Percentiles rank a stretch among this genome's conserved stretches.
phyloP scores from a whole-genome alignment of 2,329 filamentous ascomycete species.

The Westerdykella aurantiaca region DNA sequence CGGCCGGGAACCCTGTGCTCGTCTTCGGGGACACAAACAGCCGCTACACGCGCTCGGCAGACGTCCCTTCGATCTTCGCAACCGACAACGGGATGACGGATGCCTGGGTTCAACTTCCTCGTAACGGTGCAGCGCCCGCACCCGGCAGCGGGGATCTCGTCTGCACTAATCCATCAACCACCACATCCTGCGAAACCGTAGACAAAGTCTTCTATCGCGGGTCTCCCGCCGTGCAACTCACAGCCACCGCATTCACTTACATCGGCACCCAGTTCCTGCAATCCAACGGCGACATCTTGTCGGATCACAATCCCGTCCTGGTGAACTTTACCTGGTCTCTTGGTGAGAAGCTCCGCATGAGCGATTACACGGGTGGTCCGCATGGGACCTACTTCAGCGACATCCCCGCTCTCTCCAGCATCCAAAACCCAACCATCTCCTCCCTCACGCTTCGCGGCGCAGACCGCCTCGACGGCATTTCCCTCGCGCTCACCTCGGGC shows the following conservation, averaged over 20 bases:
- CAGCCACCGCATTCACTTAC: slow-evolving; percentile 51
- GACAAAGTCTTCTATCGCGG: slow-evolving; percentile 62
- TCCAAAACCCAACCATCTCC: slow-evolving; percentile 31
- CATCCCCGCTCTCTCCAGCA: slow-evolving; percentile 36
- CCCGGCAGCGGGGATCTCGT: slow-evolving; percentile 29
- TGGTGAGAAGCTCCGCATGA: slow-evolving; percentile 41
- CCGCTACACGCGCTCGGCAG: slow-evolving; percentile 54
- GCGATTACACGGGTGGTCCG: slow-evolving; percentile 45
- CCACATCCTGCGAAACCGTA: slow-evolving; percentile 56
- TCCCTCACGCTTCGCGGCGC: slow-evolving; percentile 45
- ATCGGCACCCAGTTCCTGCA: slow-evolving; percentile 54
- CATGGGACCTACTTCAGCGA: slow-evolving; percentile 54
- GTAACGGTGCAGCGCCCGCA: slow-evolving; percentile 14
- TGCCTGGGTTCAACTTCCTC: slow-evolving; percentile 53
- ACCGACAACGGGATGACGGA: slow-evolving; percentile 52
- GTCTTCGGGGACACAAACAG: slow-evolving; percentile 62
- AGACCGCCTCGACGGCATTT: slow-evolving; percentile 48
- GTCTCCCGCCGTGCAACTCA: slow-evolving; percentile 43
- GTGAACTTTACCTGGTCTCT: slow-evolving; percentile 44
- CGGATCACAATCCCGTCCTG: slow-evolving; percentile 61
- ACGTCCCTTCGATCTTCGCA: slow-evolving; percentile 50
- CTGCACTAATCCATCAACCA: slow-evolving; percentile 54
- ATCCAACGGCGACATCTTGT: slow-evolving; percentile 51
- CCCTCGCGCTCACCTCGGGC: slow-evolving; percentile 46
- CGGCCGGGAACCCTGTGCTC: slow-evolving; percentile 56